Base-by-base conservation (phyloP, 495 filamentous ascomycete species). In the Pyronema omphalodes region DNA sequence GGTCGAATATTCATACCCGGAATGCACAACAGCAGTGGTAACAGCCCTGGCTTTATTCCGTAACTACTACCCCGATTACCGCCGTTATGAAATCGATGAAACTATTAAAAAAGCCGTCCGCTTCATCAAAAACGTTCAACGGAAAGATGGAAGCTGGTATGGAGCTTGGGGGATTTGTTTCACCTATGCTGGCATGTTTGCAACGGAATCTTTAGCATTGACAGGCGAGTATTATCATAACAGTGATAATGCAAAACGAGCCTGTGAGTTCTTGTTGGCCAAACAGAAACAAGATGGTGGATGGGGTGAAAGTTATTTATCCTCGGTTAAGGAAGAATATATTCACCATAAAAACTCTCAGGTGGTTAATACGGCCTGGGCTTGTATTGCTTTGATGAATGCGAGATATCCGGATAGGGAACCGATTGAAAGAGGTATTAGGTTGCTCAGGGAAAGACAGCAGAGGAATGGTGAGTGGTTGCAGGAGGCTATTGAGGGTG, bases 81-180 rank as follows among this genome's bases (percentile, higher is more conserved):
- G 54, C 6, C 75, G 88, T 41, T 63, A 76, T 0, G 88, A 94
- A 39, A 94, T 98, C 58, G 72, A 75, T 3, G 68, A 57, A 5
- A 83, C 86, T 46, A 82, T 87, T 33, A 68, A 70, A 0, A 72
- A 77, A 41, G 88, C 88, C 0, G 74, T 95, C 1, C 67, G 67
- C 23, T 94, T 84, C 64, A 91, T 98, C 68, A 84, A 87, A 63
- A 73, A 72, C 7, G 74, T 78, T 11, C 93, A 96, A 65, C 71
- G 77, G n/a, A 63, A 68, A 0, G 86, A 96, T 62, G 91, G 91
- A 2, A 82, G 80, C 56, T 98, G 91, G 91, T 95, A 95, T 62
- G 91, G 93, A 14, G 84, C 78, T 60, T 98, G 91, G 91, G 93
- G 86, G 40, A 89, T 98, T 66, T 96, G 93, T 68, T 96, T 89